Percentiles rank a stretch among this genome's conserved stretches.
phyloP scores from a whole-genome alignment of 352 stramenopile genomes.

The Globisporangium iwayamae region DNA sequence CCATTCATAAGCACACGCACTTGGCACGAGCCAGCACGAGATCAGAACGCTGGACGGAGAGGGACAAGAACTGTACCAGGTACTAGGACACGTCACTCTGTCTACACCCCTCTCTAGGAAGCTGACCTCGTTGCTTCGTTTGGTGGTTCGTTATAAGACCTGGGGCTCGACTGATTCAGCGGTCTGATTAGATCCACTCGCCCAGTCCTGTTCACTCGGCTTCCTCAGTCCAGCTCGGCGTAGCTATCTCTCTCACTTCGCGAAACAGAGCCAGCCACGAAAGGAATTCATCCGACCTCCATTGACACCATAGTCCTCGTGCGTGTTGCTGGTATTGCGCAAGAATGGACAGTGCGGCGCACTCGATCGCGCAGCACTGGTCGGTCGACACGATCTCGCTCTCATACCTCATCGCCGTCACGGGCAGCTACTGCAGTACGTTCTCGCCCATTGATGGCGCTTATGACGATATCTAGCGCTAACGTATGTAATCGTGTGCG shows the following conservation, averaged over 20 bases:
- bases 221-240: too few relatives aligned
- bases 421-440: slow-evolving; percentile 64
- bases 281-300: neutral
- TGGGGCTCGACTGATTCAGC: too few relatives aligned
- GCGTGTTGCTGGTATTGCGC: neutral
- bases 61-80: too few relatives aligned
- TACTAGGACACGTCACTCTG: too few relatives aligned
- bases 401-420: slow-evolving; percentile 55
- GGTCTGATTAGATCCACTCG: neutral
- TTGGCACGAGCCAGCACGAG: too few relatives aligned
- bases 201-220: neutral
- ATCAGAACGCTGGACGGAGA: too few relatives aligned
- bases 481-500: neutral
- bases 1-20: too few relatives aligned
- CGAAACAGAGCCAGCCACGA: neutral
- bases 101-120: neutral
- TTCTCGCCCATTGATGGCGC: neutral
- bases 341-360: neutral
- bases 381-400: slow-evolving; percentile 35
- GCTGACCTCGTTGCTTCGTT: neutral
- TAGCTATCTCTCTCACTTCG: neutral
- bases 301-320: neutral
- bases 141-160: neutral
- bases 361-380: slow-evolving; percentile 38
- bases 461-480: neutral